Base-by-base conservation (phyloP, 2,329 filamentous ascomycete genomes). In the Colletotrichum ledebouriae region DNA sequence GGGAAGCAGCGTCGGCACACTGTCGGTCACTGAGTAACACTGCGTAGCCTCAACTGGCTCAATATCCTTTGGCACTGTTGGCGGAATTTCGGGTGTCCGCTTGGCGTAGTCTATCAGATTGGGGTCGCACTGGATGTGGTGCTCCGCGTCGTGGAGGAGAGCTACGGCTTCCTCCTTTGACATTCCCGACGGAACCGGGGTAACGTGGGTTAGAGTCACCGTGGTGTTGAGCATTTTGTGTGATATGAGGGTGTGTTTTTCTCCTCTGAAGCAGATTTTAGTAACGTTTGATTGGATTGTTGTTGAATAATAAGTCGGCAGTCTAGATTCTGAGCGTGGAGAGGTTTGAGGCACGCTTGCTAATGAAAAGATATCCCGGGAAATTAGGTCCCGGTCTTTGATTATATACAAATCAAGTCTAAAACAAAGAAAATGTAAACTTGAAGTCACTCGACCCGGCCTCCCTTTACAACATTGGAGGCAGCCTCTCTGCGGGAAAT, bases 101-200 rank as follows among this genome's bases (percentile, higher is more conserved):
- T 75, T 71, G 47, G 84, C 74, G 17, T 73, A 73, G 59, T 82
- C 78, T 67, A 79, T 73, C 75, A 84, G 80, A 76, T 86, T 84
- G 55, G 86, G 86, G 71, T 87, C 82, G 76, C 83, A 86, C 47
- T 77, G 71, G 52, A 89, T 78, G 75, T 87, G 85, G 76, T 84
- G 84, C 39, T 78, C 79, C 72, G 86, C 83, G 72, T 86, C 81
- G 29, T 86, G 85, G 34, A 88, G 82, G 60, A 82, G 78, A 33
- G 79, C 75, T 37, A 87, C 72, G n/a, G 76, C 81, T 50, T 78
- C 76, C 22, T 78, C 72, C 13, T 70, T 73, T 41, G 80, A 73
- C 42, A 76, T 74, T 34, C 76, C 78, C 2, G 74, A 68, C 0
- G 85, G 84, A 63, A 87, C 76, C 59, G 78, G 72, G 34, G 83